These are phyloP conservation scores for Hyphodiscus hymeniophilus DNA, from an alignment of 495 filamentous ascomycete species.

Conservation along the genomic window DNA sequence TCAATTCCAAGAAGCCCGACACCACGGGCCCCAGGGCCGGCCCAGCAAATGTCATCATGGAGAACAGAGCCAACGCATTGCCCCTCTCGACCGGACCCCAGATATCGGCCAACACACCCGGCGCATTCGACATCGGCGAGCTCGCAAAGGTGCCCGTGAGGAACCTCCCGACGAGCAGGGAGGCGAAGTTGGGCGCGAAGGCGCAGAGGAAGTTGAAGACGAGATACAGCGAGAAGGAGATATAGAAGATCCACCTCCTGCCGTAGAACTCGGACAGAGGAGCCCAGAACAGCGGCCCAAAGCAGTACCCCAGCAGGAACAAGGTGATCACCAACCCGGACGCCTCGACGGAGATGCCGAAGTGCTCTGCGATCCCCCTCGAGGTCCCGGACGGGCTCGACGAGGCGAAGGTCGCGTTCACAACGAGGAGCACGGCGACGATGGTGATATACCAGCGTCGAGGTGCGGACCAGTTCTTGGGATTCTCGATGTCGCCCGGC, in stretches of 20 bases:
- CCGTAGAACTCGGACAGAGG: constrained; percentile 68
- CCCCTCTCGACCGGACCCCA: constrained; percentile 59
- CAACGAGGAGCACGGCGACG: constrained; percentile 59
- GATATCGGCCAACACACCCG: constrained; percentile 72
- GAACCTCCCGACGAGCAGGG: constrained; percentile 68
- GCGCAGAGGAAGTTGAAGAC: constrained; percentile 60
- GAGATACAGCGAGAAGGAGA: constrained; percentile 27
- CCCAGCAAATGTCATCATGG: constrained; percentile 61
- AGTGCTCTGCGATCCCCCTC: constrained; percentile 48
- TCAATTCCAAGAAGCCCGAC: constrained; percentile 38
- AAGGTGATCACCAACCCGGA: constrained; percentile 63
- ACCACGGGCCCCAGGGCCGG: constrained; percentile 49
- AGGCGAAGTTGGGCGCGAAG: constrained; percentile 53
- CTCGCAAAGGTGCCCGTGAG: constrained; percentile 72
- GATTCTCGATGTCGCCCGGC: constrained; percentile 64
- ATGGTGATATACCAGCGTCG: constrained; percentile 69
- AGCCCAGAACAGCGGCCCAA: constrained; percentile 61
- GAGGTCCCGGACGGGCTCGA: constrained; percentile 68
- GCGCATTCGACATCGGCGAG: constrained; percentile 62
- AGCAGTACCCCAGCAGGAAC: constrained; percentile 68
- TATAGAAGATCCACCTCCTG: constrained; percentile 52
- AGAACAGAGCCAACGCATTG: constrained; percentile 56
- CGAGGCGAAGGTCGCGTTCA: constrained; percentile 70
- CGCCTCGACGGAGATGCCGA: constrained; percentile 49
- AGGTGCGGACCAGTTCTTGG: constrained; percentile 48